Evolutionary conservation across 805 yeast genomes (phyloP).

Genomic region (Candida lessepsii): DNA sequence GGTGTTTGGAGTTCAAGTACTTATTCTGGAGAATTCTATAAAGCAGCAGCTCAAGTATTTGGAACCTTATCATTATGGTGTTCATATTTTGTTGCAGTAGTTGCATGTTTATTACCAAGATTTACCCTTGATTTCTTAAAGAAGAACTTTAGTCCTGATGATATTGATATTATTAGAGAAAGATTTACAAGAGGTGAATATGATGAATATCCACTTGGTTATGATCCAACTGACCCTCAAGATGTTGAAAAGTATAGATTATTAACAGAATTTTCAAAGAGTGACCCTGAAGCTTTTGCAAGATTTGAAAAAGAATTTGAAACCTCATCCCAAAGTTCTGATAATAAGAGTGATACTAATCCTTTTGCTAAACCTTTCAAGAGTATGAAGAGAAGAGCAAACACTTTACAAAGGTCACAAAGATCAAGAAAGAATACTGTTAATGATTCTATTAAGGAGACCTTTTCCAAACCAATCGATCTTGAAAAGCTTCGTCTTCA

Average conservation of each 20-base stretch:
- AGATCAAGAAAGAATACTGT: conserved; percentile 25
- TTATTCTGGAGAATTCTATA: conserved; percentile 58
- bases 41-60: conserved; percentile 60
- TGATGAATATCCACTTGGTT: conserved; percentile 46
- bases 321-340: not conserved
- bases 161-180: conserved; percentile 71
- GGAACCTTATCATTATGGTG: conserved; percentile 70
- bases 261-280: conserved; percentile 30
- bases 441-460: conserved; percentile 22
- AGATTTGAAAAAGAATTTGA: conserved; percentile 27
- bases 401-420: conserved; percentile 17
- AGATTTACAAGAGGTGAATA: conserved; percentile 52
- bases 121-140: conserved; percentile 49
- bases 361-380: conserved; percentile 30
- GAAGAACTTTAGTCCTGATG: conserved; percentile 57
- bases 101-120: conserved; percentile 60
- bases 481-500: conserved; percentile 34
- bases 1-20: conserved; percentile 68
- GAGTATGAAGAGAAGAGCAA: conserved; percentile 33
- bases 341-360: conserved; percentile 7
- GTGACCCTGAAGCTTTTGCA: conserved; percentile 34
- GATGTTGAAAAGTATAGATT: conserved; percentile 41
- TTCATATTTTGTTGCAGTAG: conserved; percentile 52
- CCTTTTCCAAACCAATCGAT: conserved; percentile 33
- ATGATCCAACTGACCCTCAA: conserved; percentile 51